phyloP scores from a whole-genome alignment of 371 early-diverging fungal species.

The Mortierella sp. region DNA sequence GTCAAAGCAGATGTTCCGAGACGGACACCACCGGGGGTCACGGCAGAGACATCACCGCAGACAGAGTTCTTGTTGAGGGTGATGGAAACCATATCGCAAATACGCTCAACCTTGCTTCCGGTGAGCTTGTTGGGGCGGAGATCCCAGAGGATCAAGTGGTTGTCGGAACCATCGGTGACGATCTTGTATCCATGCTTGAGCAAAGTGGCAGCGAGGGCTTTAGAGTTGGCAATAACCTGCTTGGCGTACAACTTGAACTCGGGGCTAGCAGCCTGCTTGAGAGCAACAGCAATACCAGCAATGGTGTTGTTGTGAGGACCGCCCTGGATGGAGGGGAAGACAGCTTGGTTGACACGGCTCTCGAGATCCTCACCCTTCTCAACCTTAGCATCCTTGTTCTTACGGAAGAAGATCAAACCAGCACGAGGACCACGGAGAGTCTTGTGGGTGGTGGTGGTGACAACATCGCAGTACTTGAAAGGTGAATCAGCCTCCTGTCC shows the following conservation, averaged over 20 bases:
- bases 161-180: slow-evolving; percentile 95
- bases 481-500: slow-evolving; percentile 91
- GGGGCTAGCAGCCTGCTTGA: slow-evolving; percentile 94
- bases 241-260: slow-evolving; percentile 95
- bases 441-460: slow-evolving; percentile 99
- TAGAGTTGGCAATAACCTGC: slow-evolving; percentile 94
- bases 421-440: slow-evolving; percentile 99
- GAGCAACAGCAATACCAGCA: slow-evolving; percentile 97
- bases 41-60: slow-evolving; percentile 89
- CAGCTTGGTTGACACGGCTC: slow-evolving; percentile 95
- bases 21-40: slow-evolving; percentile 94
- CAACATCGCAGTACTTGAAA: slow-evolving; percentile 98
- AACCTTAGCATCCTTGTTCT: slow-evolving; percentile 69
- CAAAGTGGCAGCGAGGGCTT: slow-evolving; percentile 83
- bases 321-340: slow-evolving; percentile 99
- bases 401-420: slow-evolving; percentile 98
- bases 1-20: slow-evolving; percentile 93
- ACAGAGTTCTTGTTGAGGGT: slow-evolving; percentile 97
- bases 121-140: slow-evolving; percentile 87
- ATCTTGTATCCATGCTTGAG: slow-evolving; percentile 86
- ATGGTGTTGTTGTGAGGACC: slow-evolving; percentile 99
- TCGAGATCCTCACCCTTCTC: slow-evolving; percentile 91
- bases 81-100: slow-evolving; percentile 96
- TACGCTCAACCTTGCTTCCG: slow-evolving; percentile 93
- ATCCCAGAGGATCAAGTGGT: slow-evolving; percentile 95